Evolutionary conservation across 257 asterid genomes (phyloP).

Genomic region (Primulina huaijiensis): DNA sequence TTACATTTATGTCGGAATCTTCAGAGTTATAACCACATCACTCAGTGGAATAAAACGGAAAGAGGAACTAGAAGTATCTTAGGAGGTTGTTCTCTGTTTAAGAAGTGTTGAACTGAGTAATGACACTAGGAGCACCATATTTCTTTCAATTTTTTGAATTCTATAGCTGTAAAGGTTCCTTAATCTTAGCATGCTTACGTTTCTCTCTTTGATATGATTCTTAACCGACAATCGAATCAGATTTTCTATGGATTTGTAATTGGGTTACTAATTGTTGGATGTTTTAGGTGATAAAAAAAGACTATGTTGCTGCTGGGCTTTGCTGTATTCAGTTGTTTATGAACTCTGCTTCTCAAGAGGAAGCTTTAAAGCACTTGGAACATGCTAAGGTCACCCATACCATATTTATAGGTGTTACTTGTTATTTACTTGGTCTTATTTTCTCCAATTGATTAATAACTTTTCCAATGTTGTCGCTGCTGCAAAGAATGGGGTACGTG

Average conservation of each 20-base stretch:
- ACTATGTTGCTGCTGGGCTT: conserved; percentile 91
- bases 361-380: conserved; percentile 83
- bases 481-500: background rate
- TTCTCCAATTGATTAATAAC: conserved; percentile 10
- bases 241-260: conserved; percentile 9
- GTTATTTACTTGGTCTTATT: conserved; percentile 5
- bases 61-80: background rate
- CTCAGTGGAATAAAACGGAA: conserved; percentile 5
- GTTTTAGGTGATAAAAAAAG: conserved; percentile 85
- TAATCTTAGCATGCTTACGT: background rate
- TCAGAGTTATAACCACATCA: background rate
- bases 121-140: background rate
- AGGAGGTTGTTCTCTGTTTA: background rate
- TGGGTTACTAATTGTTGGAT: conserved; percentile 26
- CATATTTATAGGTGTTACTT: conserved; percentile 10
- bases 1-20: background rate
- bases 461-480: conserved; percentile 9
- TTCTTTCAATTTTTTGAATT: background rate
- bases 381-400: conserved; percentile 60
- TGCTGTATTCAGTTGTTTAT: conserved; percentile 93
- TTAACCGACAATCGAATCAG: background rate
- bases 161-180: background rate
- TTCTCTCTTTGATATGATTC: background rate
- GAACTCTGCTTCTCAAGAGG: conserved; percentile 94
- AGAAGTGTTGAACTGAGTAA: conserved; percentile 6